phyloP scores from a whole-genome alignment of 2,329 filamentous ascomycete genomes.

The Ascochyta rabiei region DNA sequence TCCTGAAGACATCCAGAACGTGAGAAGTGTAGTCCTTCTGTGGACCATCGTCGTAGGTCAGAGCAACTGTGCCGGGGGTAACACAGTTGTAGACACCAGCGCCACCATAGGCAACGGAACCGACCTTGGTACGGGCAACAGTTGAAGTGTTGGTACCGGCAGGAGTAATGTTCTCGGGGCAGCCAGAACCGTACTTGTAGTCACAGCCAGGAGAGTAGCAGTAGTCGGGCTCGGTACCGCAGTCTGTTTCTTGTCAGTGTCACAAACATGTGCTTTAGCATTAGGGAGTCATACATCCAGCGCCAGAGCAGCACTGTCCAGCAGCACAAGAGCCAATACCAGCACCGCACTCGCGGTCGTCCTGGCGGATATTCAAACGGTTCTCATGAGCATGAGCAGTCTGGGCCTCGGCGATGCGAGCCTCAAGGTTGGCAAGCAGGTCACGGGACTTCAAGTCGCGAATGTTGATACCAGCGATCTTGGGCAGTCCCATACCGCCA shows the following conservation, averaged over 20 bases:
- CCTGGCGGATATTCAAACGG: conserved; percentile 34
- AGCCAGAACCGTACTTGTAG: conserved; percentile 65
- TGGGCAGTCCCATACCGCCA: conserved; percentile 36
- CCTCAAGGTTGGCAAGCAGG: conserved; percentile 37
- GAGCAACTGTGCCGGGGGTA: conserved; percentile 62
- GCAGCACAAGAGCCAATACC: conserved; percentile 38
- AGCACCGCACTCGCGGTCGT: conserved; percentile 43
- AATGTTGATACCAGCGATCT: conserved; percentile 43
- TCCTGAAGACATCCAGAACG: conserved; percentile 65
- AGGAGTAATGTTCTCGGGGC: conserved; percentile 64
- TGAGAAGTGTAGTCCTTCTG: conserved; percentile 63
- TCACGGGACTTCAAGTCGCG: conserved; percentile 44
- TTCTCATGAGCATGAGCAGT: conserved; percentile 27
- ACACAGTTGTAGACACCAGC: conserved; percentile 62
- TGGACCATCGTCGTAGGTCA: conserved; percentile 73
- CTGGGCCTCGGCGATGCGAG: conserved; percentile 32
- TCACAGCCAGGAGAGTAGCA: conserved; percentile 68
- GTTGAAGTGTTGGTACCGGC: conserved; percentile 62
- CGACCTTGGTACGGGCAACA: conserved; percentile 60
- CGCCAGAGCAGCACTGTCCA: conserved; percentile 44
- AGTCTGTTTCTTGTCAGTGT: conserved; percentile 47
- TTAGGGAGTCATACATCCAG: conserved; percentile 34
- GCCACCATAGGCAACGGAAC: conserved; percentile 62
- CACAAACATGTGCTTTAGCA: background rate
- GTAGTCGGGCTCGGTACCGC: conserved; percentile 60